Evolutionary conservation across 1,139 yeast species (phyloP).

Genomic region (Zygosaccharomyces pseudobailii): DNA sequence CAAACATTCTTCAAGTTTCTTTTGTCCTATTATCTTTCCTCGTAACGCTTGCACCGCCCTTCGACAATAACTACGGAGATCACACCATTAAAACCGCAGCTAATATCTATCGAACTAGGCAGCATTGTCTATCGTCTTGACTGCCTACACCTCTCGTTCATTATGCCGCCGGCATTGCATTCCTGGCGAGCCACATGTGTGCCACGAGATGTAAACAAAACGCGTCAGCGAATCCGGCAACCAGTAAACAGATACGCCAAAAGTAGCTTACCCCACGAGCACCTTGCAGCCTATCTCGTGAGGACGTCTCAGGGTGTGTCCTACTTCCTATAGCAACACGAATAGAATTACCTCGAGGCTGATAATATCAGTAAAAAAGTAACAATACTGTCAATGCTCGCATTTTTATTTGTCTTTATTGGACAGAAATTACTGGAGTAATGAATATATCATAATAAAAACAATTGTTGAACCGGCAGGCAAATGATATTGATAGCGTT

Average conservation of each 20-base stretch:
- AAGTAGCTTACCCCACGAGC: neutral
- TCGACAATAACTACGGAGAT: neutral
- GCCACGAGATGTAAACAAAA: neutral
- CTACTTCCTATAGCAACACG: neutral
- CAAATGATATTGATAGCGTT: too few relatives aligned
- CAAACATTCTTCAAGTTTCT: too few relatives aligned
- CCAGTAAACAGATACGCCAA: neutral
- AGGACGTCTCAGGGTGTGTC: neutral
- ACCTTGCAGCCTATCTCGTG: neutral
- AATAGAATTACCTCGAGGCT: neutral
- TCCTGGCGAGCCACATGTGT: neutral
- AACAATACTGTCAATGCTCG: too few relatives aligned
- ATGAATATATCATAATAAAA: too few relatives aligned
- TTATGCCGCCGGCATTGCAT: neutral
- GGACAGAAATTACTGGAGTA: too few relatives aligned
- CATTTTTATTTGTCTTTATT: too few relatives aligned
- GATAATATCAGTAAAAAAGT: too few relatives aligned
- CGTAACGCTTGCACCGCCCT: too few relatives aligned
- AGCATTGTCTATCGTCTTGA: neutral
- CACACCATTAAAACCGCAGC: neutral
- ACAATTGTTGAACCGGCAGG: too few relatives aligned
- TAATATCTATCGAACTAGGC: neutral
- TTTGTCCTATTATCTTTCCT: too few relatives aligned
- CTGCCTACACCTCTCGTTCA: neutral
- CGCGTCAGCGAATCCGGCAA: neutral